Conservation (phyloP, 2,329 filamentous ascomycete genomes). For the Penicillium sp. region DNA sequence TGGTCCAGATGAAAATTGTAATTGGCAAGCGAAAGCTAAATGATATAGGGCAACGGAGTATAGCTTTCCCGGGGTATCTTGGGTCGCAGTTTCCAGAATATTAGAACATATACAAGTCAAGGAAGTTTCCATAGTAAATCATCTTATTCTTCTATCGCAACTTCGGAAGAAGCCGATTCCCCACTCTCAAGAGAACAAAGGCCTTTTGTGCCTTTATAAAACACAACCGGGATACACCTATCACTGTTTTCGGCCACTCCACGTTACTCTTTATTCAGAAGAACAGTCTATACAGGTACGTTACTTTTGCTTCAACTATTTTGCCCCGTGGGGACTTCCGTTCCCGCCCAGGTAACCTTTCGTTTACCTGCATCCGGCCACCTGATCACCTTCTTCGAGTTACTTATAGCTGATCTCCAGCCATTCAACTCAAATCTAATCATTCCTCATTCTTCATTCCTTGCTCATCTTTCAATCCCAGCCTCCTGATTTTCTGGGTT, state of each 20-base stretch:
- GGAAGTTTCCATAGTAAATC: too few species aligned
- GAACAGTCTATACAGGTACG: slow-evolving; percentile 12
- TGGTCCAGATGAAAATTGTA: background rate
- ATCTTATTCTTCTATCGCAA: too few species aligned
- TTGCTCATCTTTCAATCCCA: slow-evolving; percentile 23
- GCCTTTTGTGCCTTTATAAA: slow-evolving; percentile 16
- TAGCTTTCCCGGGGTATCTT: background rate
- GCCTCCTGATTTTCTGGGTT: slow-evolving; percentile 32
- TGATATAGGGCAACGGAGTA: background rate
- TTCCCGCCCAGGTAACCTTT: slow-evolving; percentile 9
- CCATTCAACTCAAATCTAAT: slow-evolving; percentile 19
- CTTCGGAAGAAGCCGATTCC: background rate
- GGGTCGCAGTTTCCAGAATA: background rate
- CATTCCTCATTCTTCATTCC: slow-evolving; percentile 19
- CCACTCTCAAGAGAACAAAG: slow-evolving; percentile 7
- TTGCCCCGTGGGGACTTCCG: slow-evolving; percentile 7
- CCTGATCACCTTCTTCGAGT: slow-evolving; percentile 9
- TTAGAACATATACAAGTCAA: background rate
- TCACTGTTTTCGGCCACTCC: slow-evolving; percentile 19
- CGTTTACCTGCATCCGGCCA: slow-evolving; percentile 19
- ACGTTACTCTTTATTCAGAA: background rate
- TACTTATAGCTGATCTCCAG: slow-evolving; percentile 36
- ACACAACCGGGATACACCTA: slow-evolving; percentile 14
- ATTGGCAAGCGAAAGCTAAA: background rate
- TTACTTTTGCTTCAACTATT: slow-evolving; percentile 1